Evolutionary conservation across 306 rosid genomes (phyloP).

Genomic region (Ceratonia siliqua): DNA sequence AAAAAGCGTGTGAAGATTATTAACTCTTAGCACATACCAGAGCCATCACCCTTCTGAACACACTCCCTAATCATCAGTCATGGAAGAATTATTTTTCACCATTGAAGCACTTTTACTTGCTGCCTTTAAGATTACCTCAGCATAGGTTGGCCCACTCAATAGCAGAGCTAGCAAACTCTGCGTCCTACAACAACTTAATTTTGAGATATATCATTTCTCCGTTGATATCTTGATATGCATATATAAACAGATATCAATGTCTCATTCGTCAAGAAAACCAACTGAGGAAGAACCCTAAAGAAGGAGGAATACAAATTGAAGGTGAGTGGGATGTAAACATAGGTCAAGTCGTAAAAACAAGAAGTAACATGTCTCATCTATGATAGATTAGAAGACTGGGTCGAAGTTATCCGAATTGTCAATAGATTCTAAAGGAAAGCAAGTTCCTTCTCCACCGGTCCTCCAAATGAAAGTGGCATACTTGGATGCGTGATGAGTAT

Average conservation of each 20-base stretch:
- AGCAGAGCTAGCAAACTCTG: too few relatives aligned
- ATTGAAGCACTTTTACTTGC: too few relatives aligned
- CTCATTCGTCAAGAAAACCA: neutral
- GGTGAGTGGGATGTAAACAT: neutral
- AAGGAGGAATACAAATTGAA: neutral
- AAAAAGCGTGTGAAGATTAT: too few relatives aligned
- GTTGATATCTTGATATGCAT: neutral
- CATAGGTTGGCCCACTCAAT: too few relatives aligned
- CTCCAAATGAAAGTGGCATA: slow-evolving; percentile 77
- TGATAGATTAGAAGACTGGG: slow-evolving; percentile 13
- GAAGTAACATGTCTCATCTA: neutral
- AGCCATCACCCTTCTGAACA: too few relatives aligned
- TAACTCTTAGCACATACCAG: too few relatives aligned
- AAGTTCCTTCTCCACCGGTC: slow-evolving; percentile 59
- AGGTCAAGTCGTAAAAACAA: neutral
- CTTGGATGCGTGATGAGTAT: slow-evolving; percentile 52
- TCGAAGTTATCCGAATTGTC: slow-evolving; percentile 36
- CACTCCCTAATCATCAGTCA: too few relatives aligned
- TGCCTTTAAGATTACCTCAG: too few relatives aligned
- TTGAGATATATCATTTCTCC: neutral
- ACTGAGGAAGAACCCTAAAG: neutral
- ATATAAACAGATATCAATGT: neutral
- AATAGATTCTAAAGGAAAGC: slow-evolving; percentile 45
- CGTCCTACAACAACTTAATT: too few relatives aligned
- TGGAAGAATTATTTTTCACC: too few relatives aligned